Conservation (phyloP, 2,329 filamentous ascomycete species). For the Sphaceloma murrayae region DNA sequence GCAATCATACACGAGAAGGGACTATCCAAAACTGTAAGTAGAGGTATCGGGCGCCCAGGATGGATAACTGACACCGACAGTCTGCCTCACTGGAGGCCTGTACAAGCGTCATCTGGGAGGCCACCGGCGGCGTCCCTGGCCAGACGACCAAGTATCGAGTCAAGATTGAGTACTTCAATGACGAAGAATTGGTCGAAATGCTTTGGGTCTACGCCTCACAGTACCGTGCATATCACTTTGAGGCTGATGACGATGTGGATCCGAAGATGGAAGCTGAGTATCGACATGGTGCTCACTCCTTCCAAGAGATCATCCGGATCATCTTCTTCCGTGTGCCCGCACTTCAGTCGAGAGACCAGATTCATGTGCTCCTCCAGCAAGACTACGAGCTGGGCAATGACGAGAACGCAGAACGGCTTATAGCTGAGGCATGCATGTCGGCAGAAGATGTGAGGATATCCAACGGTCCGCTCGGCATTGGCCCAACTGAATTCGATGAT, state of each 20-base stretch:
- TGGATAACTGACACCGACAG: neutral
- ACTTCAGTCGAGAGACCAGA: neutral
- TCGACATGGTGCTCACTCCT: neutral
- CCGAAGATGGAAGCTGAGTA: slow-evolving; percentile 14
- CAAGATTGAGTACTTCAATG: slow-evolving; percentile 19
- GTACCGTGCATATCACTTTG: slow-evolving; percentile 18
- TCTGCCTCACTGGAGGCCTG: neutral
- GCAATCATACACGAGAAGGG: neutral
- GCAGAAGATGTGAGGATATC: neutral
- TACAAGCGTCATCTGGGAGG: slow-evolving; percentile 1
- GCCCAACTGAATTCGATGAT: neutral
- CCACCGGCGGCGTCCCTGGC: neutral
- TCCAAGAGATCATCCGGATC: neutral
- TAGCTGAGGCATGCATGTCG: neutral
- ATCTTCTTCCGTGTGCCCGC: neutral
- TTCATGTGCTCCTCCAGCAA: neutral
- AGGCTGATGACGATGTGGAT: slow-evolving; percentile 19
- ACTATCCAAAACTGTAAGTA: neutral
- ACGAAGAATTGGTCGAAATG: slow-evolving; percentile 11
- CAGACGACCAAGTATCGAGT: neutral
- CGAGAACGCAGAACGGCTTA: neutral
- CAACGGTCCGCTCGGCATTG: neutral
- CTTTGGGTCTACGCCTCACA: slow-evolving; percentile 17
- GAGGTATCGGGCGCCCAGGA: neutral
- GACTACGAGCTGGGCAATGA: neutral